A percentile compares a stretch with the other conserved stretches of the same genome.
These are phyloP conservation scores for Arxiozyma telluris DNA, from an alignment of 1,139 yeast species.

Conservation along the genomic window DNA sequence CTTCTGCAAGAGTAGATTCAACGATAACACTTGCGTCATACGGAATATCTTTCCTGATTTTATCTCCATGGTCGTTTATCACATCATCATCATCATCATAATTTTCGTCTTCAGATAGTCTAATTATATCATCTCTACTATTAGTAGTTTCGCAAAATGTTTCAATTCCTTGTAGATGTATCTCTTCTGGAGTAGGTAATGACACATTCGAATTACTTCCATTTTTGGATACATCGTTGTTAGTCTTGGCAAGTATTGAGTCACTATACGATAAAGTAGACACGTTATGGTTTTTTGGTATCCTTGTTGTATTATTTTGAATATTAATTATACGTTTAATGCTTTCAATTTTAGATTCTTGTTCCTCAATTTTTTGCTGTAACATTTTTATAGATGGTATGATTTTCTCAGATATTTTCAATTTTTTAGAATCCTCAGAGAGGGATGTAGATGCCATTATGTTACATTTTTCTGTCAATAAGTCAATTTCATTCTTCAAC, in stretches of 20 bases:
- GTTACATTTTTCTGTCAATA: slow-evolving; percentile 21
- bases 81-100: slow-evolving; percentile 9
- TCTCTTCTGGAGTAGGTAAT: slow-evolving; percentile 2
- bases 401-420: slow-evolving; percentile 7
- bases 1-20: background rate
- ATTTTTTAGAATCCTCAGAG: slow-evolving; percentile 26
- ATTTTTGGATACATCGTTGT: too few relatives aligned
- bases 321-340: background rate
- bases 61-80: background rate
- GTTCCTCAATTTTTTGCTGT: background rate
- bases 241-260: background rate
- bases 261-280: background rate
- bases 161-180: background rate
- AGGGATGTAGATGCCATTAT: slow-evolving; percentile 28
- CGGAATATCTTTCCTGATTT: background rate
- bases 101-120: slow-evolving; percentile 4
- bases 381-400: slow-evolving; percentile 15
- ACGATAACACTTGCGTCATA: background rate
- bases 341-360: background rate
- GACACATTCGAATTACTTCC: background rate
- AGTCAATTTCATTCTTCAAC: slow-evolving; percentile 15
- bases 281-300: background rate
- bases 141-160: background rate
- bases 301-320: background rate
- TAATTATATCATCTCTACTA: background rate